A percentile compares a stretch with the other conserved stretches of the same genome.
Conservation (phyloP, 2,329 filamentous ascomycete genomes). For the Xylaria digitata region DNA sequence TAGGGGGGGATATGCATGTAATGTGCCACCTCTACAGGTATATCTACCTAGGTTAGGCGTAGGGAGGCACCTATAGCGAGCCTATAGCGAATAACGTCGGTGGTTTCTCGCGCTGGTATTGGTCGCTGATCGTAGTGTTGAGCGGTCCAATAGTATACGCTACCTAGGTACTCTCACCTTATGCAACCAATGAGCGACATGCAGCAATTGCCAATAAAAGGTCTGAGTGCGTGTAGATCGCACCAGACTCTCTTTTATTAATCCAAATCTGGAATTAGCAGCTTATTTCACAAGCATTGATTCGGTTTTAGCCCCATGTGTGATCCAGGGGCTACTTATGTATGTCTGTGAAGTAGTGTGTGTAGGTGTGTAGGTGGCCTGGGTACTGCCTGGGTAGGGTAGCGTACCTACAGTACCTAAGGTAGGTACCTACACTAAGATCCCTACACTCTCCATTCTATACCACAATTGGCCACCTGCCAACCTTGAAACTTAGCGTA, state of each 20-base stretch:
- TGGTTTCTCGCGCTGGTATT: slow-evolving; percentile 25
- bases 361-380: not conserved
- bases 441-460: no score
- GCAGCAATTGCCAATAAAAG: not conserved
- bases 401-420: no score
- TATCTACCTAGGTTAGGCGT: not conserved
- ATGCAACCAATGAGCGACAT: slow-evolving; percentile 25
- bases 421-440: no score
- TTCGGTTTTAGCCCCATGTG: slow-evolving; percentile 30
- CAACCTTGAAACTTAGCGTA: no score
- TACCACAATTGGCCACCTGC: not conserved
- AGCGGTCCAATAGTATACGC: not conserved
- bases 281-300: slow-evolving; percentile 9
- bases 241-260: slow-evolving; percentile 11
- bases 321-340: slow-evolving; percentile 27
- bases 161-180: not conserved
- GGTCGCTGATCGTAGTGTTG: slow-evolving; percentile 6
- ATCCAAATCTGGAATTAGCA: slow-evolving; percentile 24
- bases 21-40: slow-evolving; percentile 5
- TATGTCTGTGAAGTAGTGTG: not conserved
- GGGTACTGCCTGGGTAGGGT: no score
- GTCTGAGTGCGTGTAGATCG: not conserved
- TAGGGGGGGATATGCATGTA: slow-evolving; percentile 3
- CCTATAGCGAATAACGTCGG: slow-evolving; percentile 1
- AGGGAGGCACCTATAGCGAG: no score